These are phyloP conservation scores for Botrytis deweyae DNA, from an alignment of 2,329 filamentous ascomycete genomes.

Conservation along the genomic window DNA sequence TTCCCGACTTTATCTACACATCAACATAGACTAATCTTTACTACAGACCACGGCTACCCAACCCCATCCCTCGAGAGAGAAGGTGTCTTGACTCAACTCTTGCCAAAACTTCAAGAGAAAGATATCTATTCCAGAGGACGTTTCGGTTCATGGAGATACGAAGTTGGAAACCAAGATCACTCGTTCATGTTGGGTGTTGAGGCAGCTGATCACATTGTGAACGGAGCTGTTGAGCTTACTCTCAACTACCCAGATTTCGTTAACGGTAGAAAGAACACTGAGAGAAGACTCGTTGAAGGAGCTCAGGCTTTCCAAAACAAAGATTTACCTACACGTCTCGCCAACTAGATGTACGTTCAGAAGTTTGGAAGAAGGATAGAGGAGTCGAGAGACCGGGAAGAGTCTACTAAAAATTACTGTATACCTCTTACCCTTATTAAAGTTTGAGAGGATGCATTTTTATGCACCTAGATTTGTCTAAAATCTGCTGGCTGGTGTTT, in stretches of 20 bases:
- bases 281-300: constrained; percentile 42
- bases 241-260: constrained; percentile 78
- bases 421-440: neutral
- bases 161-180: constrained; percentile 74
- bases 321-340: constrained; percentile 26
- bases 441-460: constrained; percentile 1
- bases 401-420: neutral
- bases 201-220: constrained; percentile 70
- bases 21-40: neutral
- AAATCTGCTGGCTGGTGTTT: constrained; percentile 9
- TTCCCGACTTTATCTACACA: neutral
- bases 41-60: constrained; percentile 85
- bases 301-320: constrained; percentile 38
- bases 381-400: neutral
- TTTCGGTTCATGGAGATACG: constrained; percentile 97
- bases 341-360: neutral
- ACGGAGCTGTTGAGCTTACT: constrained; percentile 71
- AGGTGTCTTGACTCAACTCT: constrained; percentile 85
- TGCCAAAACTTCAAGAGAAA: constrained; percentile 87
- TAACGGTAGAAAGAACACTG: constrained; percentile 50
- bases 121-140: constrained; percentile 94
- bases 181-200: constrained; percentile 77
- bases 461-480: constrained; percentile 12
- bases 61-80: constrained; percentile 94
- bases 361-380: neutral